A percentile compares a stretch with the other conserved stretches of the same genome.
Conservation (phyloP, 1,284 basidiomycete genomes). For the Phenoliferia sp. region DNA sequence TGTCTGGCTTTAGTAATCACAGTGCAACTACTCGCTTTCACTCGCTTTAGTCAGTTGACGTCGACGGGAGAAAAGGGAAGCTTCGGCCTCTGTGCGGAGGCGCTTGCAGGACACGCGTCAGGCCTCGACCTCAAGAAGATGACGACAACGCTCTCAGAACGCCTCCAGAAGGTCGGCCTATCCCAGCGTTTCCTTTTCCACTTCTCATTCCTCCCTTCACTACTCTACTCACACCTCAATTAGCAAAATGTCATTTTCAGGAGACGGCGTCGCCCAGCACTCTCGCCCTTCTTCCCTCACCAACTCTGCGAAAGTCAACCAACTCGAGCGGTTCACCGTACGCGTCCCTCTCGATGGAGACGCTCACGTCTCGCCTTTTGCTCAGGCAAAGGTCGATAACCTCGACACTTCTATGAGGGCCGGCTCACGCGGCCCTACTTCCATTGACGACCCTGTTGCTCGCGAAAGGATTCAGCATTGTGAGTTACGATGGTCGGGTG, state of each 20-base stretch:
- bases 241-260: slow-evolving; percentile 12
- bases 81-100: too few species aligned
- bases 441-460: slow-evolving; percentile 30
- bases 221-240: background rate
- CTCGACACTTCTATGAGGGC: slow-evolving; percentile 30
- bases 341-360: slow-evolving; percentile 22
- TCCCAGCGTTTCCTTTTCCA: background rate
- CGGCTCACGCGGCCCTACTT: slow-evolving; percentile 27
- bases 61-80: too few species aligned
- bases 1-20: too few species aligned
- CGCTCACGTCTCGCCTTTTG: slow-evolving; percentile 9
- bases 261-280: slow-evolving; percentile 17
- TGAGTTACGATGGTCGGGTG: background rate
- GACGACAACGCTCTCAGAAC: too few species aligned
- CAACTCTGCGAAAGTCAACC: slow-evolving; percentile 17
- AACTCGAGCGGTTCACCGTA: slow-evolving; percentile 19
- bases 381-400: slow-evolving; percentile 34
- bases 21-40: too few species aligned
- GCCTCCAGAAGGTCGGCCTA: too few species aligned
- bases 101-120: too few species aligned
- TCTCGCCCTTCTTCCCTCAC: slow-evolving; percentile 5
- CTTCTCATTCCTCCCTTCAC: background rate
- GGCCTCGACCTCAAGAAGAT: too few species aligned
- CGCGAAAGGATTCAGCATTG: slow-evolving; percentile 34
- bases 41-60: too few species aligned